phyloP scores from a whole-genome alignment of 805 yeast species.

The Torulaspora maleeae region DNA sequence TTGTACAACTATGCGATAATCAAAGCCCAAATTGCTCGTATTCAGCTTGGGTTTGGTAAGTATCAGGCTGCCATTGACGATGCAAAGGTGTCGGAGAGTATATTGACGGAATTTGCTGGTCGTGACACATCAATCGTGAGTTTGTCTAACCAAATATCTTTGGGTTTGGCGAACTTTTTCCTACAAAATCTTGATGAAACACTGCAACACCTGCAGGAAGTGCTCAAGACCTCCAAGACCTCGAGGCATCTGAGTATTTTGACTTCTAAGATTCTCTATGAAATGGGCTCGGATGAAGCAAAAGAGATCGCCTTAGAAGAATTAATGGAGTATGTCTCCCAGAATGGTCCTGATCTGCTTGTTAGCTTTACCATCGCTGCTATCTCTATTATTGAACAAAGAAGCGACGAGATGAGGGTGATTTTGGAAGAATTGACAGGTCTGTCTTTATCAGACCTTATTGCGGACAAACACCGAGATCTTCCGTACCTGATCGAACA shows the following conservation, averaged over 20 bases:
- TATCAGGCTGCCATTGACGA: conserved; percentile 57
- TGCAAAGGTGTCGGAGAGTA: conserved; percentile 52
- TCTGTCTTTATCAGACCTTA: conserved; percentile 44
- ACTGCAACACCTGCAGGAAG: conserved; percentile 57
- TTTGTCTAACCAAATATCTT: conserved; percentile 59
- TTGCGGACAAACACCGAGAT: conserved; percentile 47
- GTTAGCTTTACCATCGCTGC: conserved; percentile 77
- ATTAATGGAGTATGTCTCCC: conserved; percentile 59
- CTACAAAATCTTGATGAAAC: conserved; percentile 58
- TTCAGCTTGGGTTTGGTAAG: conserved; percentile 55
- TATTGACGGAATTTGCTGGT: conserved; percentile 41
- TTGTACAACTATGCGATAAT: conserved; percentile 52
- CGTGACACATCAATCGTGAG: conserved; percentile 33
- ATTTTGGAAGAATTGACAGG: conserved; percentile 61
- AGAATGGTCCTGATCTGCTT: conserved; percentile 59
- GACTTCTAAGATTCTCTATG: conserved; percentile 74
- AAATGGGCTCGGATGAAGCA: conserved; percentile 69
- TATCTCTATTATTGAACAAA: conserved; percentile 60
- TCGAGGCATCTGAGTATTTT: conserved; percentile 65
- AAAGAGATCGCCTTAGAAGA: conserved; percentile 83
- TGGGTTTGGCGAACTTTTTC: conserved; percentile 72
- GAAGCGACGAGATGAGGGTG: conserved; percentile 51
- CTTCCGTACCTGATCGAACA: conserved; percentile 57
- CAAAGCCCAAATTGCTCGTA: conserved; percentile 68
- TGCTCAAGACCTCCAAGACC: conserved; percentile 53